Conservation (phyloP, 2,329 filamentous ascomycete genomes). For the Aspergillus uvarum region DNA sequence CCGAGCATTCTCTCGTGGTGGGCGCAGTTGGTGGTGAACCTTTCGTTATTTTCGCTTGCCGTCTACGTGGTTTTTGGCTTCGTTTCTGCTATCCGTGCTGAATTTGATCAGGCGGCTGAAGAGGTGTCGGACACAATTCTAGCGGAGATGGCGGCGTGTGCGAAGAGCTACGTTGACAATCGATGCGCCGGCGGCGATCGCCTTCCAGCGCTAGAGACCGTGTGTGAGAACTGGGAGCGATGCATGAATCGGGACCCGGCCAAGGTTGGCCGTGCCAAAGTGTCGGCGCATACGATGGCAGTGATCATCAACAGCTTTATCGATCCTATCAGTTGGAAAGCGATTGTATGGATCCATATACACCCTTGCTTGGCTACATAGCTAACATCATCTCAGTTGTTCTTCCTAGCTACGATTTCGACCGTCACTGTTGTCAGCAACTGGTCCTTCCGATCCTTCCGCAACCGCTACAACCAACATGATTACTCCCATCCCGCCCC, state of each 20-base stretch:
- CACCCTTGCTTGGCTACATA: background rate
- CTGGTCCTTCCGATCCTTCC: conserved; percentile 58
- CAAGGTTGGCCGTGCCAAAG: conserved; percentile 72
- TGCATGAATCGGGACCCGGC: conserved; percentile 86
- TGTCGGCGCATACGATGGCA: conserved; percentile 84
- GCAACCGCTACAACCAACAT: conserved; percentile 35
- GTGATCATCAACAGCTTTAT: conserved; percentile 93
- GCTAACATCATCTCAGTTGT: conserved; percentile 33
- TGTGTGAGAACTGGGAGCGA: conserved; percentile 77
- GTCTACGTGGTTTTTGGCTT: conserved; percentile 69
- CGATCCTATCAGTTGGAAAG: conserved; percentile 84
- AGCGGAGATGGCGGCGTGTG: conserved; percentile 71
- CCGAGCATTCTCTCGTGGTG: conserved; percentile 67
- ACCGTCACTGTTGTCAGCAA: conserved; percentile 59
- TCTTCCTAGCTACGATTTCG: conserved; percentile 42
- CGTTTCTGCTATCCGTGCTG: conserved; percentile 67
- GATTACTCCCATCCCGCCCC: conserved; percentile 26
- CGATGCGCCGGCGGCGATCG: conserved; percentile 66
- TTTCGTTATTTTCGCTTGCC: conserved; percentile 48
- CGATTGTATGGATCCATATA: conserved; percentile 54
- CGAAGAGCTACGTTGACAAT: conserved; percentile 72
- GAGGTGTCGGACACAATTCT: conserved; percentile 68
- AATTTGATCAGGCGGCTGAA: conserved; percentile 71
- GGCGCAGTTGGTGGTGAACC: conserved; percentile 59
- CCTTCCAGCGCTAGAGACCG: conserved; percentile 68